Evolutionary conservation across 176 grass and related monocot species (phyloP).

Genomic region (Chrysopogon serrulatus): DNA sequence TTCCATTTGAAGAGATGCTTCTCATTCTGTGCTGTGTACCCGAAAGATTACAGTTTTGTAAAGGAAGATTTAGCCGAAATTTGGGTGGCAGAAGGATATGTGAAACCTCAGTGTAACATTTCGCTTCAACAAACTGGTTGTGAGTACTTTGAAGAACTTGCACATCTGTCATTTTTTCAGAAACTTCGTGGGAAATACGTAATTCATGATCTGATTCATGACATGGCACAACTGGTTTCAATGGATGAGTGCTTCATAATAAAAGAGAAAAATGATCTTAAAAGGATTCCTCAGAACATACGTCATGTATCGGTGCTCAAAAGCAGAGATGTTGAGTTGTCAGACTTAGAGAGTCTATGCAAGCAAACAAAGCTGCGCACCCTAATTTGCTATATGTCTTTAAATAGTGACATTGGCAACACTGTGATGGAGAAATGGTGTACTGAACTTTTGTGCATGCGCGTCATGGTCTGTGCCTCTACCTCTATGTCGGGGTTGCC

Average conservation of each 20-base stretch:
- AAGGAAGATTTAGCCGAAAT: too few species aligned
- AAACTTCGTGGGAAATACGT: too few species aligned
- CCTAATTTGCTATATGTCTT: neutral
- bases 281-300: neutral
- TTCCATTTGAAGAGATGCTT: constrained; percentile 37
- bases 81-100: too few species aligned
- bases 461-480: neutral
- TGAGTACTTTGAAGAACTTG: too few species aligned
- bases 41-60: constrained; percentile 14
- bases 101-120: too few species aligned
- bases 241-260: too few species aligned
- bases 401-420: rapidly evolving
- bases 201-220: too few species aligned
- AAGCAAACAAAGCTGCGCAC: neutral
- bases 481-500: neutral
- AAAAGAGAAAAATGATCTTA: rapidly evolving
- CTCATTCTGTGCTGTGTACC: constrained; percentile 34
- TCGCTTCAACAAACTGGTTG: too few species aligned
- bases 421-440: neutral
- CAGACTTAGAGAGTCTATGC: neutral
- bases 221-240: too few species aligned
- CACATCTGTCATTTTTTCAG: neutral
- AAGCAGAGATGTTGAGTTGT: rapidly evolving
- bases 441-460: neutral
- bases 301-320: neutral